A percentile compares a stretch with the other conserved stretches of the same genome.
Conservation (phyloP, 495 filamentous ascomycete genomes). For the Xylaria venustula region DNA sequence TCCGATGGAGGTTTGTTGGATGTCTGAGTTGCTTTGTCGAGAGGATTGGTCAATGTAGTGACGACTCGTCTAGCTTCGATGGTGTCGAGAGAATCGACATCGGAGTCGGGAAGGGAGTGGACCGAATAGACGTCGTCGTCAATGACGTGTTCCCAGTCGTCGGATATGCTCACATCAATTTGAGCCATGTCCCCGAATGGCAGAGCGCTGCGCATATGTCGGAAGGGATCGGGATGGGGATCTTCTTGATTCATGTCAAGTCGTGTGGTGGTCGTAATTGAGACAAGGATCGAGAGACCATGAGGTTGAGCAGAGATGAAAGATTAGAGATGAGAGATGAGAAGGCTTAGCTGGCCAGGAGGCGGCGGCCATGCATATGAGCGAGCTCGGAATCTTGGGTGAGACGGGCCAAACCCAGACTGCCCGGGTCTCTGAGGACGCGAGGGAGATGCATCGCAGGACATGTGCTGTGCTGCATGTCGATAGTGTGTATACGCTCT, state of each 20-base stretch:
- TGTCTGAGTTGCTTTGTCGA: neutral
- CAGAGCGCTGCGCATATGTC: neutral
- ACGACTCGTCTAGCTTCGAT: neutral
- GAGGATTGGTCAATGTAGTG: neutral
- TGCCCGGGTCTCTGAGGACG: no score
- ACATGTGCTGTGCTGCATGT: no score
- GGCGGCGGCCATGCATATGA: no score
- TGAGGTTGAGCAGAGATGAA: no score
- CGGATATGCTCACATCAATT: slow-evolving; percentile 1
- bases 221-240: no score
- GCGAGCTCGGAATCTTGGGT: no score
- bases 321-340: no score
- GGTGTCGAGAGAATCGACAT: neutral
- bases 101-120: slow-evolving; percentile 17
- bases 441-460: no score
- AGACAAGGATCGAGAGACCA: no score
- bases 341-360: neutral
- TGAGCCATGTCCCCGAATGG: neutral
- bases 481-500: no score
- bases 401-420: no score
- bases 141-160: slow-evolving; percentile 26
- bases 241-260: neutral
- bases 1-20: slow-evolving; percentile 3
- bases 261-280: neutral
- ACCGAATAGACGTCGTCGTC: slow-evolving; percentile 24